Conservation (phyloP, 495 filamentous ascomycete species). For the Emericellopsis terricola region DNA sequence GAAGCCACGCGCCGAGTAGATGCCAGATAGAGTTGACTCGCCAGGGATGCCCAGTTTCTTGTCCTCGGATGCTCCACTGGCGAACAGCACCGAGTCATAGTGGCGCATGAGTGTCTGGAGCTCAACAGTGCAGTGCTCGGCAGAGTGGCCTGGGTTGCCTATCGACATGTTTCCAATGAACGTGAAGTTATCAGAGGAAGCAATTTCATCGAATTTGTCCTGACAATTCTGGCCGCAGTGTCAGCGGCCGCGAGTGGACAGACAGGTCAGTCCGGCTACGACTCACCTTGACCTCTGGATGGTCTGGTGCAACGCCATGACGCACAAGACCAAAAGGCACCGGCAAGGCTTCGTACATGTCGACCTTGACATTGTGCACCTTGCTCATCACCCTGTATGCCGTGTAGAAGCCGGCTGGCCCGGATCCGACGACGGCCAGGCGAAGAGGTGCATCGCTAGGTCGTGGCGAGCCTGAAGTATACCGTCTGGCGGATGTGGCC, state of each 20-base stretch:
- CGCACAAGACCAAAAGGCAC: constrained; percentile 84
- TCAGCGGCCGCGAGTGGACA: background rate
- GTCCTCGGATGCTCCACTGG: constrained; percentile 82
- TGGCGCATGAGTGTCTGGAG: constrained; percentile 53
- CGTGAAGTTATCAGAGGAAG: constrained; percentile 60
- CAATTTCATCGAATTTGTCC: constrained; percentile 81
- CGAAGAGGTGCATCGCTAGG: constrained; percentile 24
- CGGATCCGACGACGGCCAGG: constrained; percentile 83
- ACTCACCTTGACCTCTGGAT: constrained; percentile 93
- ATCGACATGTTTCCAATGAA: constrained; percentile 83
- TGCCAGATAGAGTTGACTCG: constrained; percentile 50
- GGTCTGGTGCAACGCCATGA: constrained; percentile 91
- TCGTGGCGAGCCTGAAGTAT: no score
- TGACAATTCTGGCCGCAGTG: constrained; percentile 60
- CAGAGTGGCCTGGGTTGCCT: constrained; percentile 32
- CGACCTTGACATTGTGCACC: constrained; percentile 51
- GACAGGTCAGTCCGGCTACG: background rate
- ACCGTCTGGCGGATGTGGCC: no score
- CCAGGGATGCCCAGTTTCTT: constrained; percentile 60
- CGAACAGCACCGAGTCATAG: constrained; percentile 84
- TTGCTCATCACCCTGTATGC: constrained; percentile 67
- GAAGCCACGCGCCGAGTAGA: constrained; percentile 83
- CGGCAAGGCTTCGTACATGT: constrained; percentile 92
- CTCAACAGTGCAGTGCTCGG: constrained; percentile 37
- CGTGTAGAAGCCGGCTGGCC: constrained; percentile 91